Evolutionary conservation across 2,329 filamentous ascomycete species (phyloP), one percentile per base, ranked within the genome.

Genomic region (Hansfordia pulvinata): DNA sequence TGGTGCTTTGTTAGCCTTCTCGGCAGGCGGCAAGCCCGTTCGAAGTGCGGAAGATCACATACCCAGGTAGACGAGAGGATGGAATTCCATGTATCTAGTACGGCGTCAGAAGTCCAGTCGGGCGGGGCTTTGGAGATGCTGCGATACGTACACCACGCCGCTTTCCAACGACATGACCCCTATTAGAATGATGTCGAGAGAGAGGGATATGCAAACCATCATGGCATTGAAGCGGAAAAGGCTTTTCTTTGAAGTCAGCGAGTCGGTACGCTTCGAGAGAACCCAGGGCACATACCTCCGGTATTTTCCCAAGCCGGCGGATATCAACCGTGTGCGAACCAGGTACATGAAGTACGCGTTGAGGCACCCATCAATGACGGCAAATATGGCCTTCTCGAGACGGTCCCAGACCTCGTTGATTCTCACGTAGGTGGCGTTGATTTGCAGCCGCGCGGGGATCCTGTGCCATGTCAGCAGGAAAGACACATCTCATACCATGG

Each of bases 351-450:
- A 24, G 23, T 24, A 24, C 4, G 4, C 23, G 14, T 24, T 24
- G n/a, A 24, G 23, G 6, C 14, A 14, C 4, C 16, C 17, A 16
- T 24, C 23, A 16, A 24, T 16, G 23, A 24, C 14, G 14, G 23
- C 23, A 16, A 17, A 24, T 14, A 24, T 14, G 6, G 17, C 23
- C 23, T 24, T 24, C 23, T 24, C 23, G 4, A 16, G 17, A 7
- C 23, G 23, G 23, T 24, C 23, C 23, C 23, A 24, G 14, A 14
- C 16, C 14, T 17, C 16, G 14, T 24, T 24, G 23, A 24, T 24
- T 14, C n/a, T 7, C 6, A 10, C 10, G 14, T 16, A 24, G 23
- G 8, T n/a, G 14, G 23, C 14, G n/a, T 11, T 24, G 23, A 24
- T 11, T 16, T 24, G 23, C 7, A 24, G 23, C 23, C 23, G 23